Base-by-base conservation (phyloP, 805 yeast species). In the Yamadazyma scolyti region DNA sequence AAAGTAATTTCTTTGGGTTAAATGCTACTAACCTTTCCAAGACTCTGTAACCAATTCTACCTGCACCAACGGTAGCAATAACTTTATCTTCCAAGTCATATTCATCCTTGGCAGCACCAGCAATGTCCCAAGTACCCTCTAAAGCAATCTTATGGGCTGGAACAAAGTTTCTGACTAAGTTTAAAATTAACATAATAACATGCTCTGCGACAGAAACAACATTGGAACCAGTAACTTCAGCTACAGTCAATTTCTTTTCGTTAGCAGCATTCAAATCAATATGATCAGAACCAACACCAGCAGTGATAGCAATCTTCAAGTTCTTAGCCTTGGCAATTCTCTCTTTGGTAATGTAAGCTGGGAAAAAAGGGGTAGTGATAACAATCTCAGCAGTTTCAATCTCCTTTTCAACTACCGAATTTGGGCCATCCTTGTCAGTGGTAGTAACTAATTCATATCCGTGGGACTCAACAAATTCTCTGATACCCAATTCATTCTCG, bases 221-320 rank as follows among this genome's bases (percentile, higher is more conserved):
- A 53, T 83, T 83, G 31, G 88, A 80, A 5, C 93, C 90, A 16
- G 94, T 83, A 33, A 83, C 93, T 60, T 83, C 93, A 29, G 77
- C 65, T 12, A 83, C 93, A 11, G 82, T 69, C 48, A 83, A 74
- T 40, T 75, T 71, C 37, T 65, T 63, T 42, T 73, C 77, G 44
- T 77, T 74, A 42, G 85, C 78, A 46, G 82, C 82, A 44, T 71
- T 71, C 47, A 83, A 68, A 50, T 82, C 90, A 40, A 82, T 68
- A 58, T 83, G 93, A 54, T 83, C 93, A 13, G 87, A 79, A 9
- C 94, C 94, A 37, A 83, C 88, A 46, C 93, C 94, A 7, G 94
- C 94, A 28, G 89, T 83, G 45, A 82, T 68, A 38, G 79, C 65
- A 30, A 80, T 51, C 64, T 81, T 82, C 58, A 83, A 70, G 31